These are phyloP conservation scores for Paracorniculantispora psalliotae DNA, from an alignment of 2,329 filamentous ascomycete species.

Conservation along the genomic window DNA sequence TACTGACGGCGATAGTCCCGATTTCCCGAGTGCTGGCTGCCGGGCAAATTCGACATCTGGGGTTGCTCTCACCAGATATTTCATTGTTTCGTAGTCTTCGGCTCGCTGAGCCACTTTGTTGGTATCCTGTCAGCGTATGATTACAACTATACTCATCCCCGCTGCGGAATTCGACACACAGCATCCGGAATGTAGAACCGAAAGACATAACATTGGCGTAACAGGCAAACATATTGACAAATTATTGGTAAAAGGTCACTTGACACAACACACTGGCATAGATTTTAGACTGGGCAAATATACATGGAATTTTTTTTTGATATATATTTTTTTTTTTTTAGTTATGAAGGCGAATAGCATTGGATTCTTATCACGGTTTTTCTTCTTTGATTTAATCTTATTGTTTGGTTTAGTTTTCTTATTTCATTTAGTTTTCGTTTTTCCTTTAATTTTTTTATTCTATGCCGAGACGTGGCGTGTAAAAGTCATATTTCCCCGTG, in stretches of 20 bases:
- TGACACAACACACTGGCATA: not conserved
- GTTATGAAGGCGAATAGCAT: too few species aligned
- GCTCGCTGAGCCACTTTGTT: constrained; percentile 18
- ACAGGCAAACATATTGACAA: not conserved
- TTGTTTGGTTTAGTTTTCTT: too few species aligned
- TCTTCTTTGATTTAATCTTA: too few species aligned
- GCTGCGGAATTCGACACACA: constrained; percentile 11
- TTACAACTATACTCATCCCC: constrained; percentile 19
- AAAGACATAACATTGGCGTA: not conserved
- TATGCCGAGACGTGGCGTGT: too few species aligned
- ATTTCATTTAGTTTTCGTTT: too few species aligned
- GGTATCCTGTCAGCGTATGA: constrained; percentile 19
- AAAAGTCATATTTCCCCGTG: too few species aligned
- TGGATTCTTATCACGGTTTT: too few species aligned
- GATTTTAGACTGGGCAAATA: not conserved
- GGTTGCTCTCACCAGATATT: constrained; percentile 44
- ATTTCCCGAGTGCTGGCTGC: constrained; percentile 38
- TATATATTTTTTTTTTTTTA: too few species aligned
- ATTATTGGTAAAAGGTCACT: not conserved
- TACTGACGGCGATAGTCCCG: constrained; percentile 29
- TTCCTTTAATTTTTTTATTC: too few species aligned
- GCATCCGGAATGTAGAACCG: not conserved
- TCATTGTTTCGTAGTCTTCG: constrained; percentile 39
- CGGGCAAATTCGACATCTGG: constrained; percentile 40
- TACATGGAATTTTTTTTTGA: not conserved